These are phyloP conservation scores for Monilinia fructigena DNA, from an alignment of 2,329 filamentous ascomycete species.

Conservation along the genomic window DNA sequence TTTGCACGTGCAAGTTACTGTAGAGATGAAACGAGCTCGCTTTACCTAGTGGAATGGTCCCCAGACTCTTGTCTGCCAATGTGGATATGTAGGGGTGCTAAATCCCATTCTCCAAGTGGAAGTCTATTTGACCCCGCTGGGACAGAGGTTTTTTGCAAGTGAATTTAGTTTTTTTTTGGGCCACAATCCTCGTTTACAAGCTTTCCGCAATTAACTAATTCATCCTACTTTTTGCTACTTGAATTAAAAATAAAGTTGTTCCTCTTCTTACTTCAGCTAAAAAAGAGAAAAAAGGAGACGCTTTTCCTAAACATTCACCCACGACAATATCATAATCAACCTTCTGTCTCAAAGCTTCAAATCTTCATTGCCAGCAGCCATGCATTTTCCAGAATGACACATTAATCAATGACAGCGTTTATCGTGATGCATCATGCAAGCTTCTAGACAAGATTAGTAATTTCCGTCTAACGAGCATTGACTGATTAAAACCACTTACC, in stretches of 20 bases:
- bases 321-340: not conserved
- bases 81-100: not conserved
- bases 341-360: not conserved
- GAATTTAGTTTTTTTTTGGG: not conserved
- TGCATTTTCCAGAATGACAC: constrained; percentile 5
- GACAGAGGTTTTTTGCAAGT: not conserved
- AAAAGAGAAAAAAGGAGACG: not conserved
- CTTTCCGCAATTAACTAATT: not conserved
- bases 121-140: not conserved
- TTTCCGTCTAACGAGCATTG: not conserved
- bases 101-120: not conserved
- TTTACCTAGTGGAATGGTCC: not conserved
- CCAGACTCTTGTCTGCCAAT: not conserved
- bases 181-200: not conserved
- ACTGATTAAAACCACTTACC: not conserved
- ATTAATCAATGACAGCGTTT: constrained; percentile 10
- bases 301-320: no score
- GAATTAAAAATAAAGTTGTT: not conserved
- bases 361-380: not conserved
- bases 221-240: not conserved
- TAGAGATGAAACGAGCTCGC: not conserved
- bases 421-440: constrained; percentile 12
- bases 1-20: not conserved
- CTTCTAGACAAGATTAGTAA: constrained; percentile 1
- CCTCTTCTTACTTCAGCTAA: not conserved